These are phyloP conservation scores for Jaapia argillacea DNA, from an alignment of 768 basidiomycete species.

Conservation along the genomic window DNA sequence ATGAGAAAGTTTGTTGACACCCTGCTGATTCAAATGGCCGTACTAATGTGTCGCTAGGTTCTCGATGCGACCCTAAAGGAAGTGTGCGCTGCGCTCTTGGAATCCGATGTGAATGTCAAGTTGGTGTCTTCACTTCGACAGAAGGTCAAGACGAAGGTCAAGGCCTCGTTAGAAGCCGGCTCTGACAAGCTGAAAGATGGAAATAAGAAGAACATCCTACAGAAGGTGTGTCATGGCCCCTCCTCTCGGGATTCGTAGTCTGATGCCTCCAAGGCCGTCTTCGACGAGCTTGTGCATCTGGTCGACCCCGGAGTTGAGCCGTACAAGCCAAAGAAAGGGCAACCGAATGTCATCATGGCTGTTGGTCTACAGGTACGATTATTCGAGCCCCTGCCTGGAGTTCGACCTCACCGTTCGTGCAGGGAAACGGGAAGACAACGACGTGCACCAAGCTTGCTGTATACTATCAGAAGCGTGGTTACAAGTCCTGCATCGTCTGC, in stretches of 20 bases:
- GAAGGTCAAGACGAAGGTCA: constrained; percentile 87
- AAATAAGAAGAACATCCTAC: constrained; percentile 81
- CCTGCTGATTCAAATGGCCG: background rate
- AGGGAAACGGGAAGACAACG: constrained; percentile 99
- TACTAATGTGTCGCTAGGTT: constrained; percentile 39
- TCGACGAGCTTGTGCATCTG: constrained; percentile 89
- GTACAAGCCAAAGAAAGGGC: constrained; percentile 94
- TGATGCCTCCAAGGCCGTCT: constrained; percentile 91
- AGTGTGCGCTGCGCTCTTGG: constrained; percentile 86
- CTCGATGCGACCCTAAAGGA: constrained; percentile 93
- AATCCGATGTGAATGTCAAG: constrained; percentile 98
- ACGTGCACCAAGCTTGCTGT: constrained; percentile 98
- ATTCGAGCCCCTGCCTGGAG: too few relatives aligned
- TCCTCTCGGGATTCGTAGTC: too few relatives aligned
- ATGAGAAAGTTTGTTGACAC: constrained; percentile 65
- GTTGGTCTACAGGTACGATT: constrained; percentile 81
- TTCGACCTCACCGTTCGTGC: constrained; percentile 5
- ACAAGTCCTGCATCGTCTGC: constrained; percentile 95
- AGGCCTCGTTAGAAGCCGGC: constrained; percentile 61
- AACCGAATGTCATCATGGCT: constrained; percentile 92
- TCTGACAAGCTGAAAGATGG: constrained; percentile 69
- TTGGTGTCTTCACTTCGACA: constrained; percentile 79
- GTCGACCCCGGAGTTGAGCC: constrained; percentile 95
- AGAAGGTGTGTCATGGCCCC: constrained; percentile 69
- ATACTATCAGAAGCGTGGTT: constrained; percentile 93